Conservation (phyloP, 2,329 filamentous ascomycete species). For the Cordyceps fumosorosea region DNA sequence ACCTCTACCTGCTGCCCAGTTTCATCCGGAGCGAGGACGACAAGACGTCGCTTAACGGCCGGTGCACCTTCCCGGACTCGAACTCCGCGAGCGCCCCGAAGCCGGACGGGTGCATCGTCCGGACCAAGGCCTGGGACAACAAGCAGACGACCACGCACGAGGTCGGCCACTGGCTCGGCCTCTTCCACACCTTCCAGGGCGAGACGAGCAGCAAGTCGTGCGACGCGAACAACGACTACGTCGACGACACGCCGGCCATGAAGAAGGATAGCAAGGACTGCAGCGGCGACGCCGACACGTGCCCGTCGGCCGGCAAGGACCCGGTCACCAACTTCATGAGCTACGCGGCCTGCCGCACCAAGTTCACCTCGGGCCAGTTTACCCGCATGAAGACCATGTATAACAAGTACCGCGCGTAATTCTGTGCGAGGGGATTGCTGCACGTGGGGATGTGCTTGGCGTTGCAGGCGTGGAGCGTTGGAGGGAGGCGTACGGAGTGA, state of each 20-base stretch:
- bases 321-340: conserved; percentile 16
- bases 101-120: conserved; percentile 35
- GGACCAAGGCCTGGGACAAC: conserved; percentile 25
- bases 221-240: conserved; percentile 4
- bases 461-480: not conserved
- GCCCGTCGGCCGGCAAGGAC: conserved; percentile 1
- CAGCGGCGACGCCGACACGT: too few relatives aligned
- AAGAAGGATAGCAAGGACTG: too few relatives aligned
- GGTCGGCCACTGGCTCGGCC: conserved; percentile 36
- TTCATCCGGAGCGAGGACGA: too few relatives aligned
- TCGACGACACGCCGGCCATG: conserved; percentile 1
- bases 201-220: conserved; percentile 18
- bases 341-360: conserved; percentile 12
- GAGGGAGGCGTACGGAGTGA: not conserved
- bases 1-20: conserved; percentile 26
- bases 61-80: conserved; percentile 37
- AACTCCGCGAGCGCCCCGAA: conserved; percentile 17
- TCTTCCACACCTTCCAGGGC: conserved; percentile 34
- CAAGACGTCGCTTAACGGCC: conserved; percentile 23
- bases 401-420: conserved; percentile 7
- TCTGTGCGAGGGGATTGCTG: not conserved
- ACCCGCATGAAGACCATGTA: conserved; percentile 12
- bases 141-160: conserved; percentile 28
- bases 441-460: not conserved
- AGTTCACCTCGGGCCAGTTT: conserved; percentile 13